Percentiles rank a stretch among this genome's conserved stretches.
These are phyloP conservation scores for Trichoderma lentiforme DNA, from an alignment of 2,329 filamentous ascomycete genomes.

Conservation along the genomic window DNA sequence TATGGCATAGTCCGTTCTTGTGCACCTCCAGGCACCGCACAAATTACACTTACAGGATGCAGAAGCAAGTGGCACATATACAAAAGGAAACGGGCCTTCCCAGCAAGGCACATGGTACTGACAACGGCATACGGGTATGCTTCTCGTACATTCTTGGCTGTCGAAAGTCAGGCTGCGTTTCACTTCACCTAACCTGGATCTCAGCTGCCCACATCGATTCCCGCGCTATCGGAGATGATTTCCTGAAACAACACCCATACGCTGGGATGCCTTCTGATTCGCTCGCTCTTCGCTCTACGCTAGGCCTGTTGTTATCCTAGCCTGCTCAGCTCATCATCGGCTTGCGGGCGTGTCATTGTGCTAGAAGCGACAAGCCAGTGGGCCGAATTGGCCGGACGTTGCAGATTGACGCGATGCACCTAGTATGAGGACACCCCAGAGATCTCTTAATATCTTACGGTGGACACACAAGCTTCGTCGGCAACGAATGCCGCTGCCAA, in stretches of 20 bases:
- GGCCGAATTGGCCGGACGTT: constrained; percentile 4
- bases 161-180: constrained; percentile 4
- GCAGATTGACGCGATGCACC: constrained; percentile 15
- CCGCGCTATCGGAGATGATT: constrained; percentile 20
- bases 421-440: constrained; percentile 12
- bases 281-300: not conserved
- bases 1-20: not conserved
- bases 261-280: constrained; percentile 3
- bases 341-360: constrained; percentile 15
- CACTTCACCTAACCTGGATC: constrained; percentile 16
- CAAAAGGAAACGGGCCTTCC: not conserved
- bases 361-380: constrained; percentile 12
- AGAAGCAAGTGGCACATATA: not conserved
- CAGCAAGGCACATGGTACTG: not conserved
- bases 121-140: not conserved
- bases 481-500: constrained; percentile 15
- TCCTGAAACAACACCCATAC: constrained; percentile 17
- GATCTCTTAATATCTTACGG: constrained; percentile 7
- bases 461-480: constrained; percentile 9
- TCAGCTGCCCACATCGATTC: constrained; percentile 18
- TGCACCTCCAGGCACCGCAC: not conserved
- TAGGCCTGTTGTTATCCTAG: constrained; percentile 1
- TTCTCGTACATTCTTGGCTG: not conserved
- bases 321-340: constrained; percentile 11
- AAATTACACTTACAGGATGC: not conserved